These are phyloP conservation scores for Ogataea nonfermentans DNA, from an alignment of 805 yeast genomes.

Conservation along the genomic window DNA sequence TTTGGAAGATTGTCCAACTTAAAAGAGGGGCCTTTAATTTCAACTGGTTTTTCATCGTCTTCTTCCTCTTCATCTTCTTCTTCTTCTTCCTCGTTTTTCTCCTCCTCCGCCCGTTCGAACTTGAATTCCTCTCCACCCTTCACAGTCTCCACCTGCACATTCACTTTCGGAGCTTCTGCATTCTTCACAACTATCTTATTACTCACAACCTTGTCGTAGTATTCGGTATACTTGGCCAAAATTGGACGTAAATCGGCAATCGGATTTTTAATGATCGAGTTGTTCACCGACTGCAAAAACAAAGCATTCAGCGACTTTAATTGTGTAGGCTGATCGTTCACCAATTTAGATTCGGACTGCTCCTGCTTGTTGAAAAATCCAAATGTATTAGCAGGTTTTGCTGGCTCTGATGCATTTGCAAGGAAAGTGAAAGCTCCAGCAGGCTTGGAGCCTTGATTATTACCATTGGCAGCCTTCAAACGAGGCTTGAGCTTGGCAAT, in stretches of 20 bases:
- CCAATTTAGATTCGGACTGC: slow-evolving; percentile 1
- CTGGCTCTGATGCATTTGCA: slow-evolving; percentile 1
- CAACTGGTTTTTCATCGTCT: slow-evolving; percentile 29
- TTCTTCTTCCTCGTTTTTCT: slow-evolving; percentile 9
- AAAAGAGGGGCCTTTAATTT: slow-evolving; percentile 72
- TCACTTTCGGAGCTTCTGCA: slow-evolving; percentile 25
- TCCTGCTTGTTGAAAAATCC: not conserved
- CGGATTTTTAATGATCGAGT: slow-evolving; percentile 42
- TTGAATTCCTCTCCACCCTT: slow-evolving; percentile 3
- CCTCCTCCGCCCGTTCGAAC: slow-evolving; percentile 22
- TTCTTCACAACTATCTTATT: slow-evolving; percentile 26
- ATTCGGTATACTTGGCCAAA: slow-evolving; percentile 57
- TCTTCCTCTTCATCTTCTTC: slow-evolving; percentile 44
- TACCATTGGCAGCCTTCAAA: slow-evolving; percentile 16
- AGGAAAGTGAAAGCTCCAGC: slow-evolving; percentile 17
- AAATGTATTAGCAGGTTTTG: slow-evolving; percentile 4
- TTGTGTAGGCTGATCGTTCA: slow-evolving; percentile 39
- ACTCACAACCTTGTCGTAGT: slow-evolving; percentile 40
- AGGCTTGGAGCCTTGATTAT: slow-evolving; percentile 8
- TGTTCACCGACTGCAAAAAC: slow-evolving; percentile 49
- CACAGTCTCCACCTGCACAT: slow-evolving; percentile 13
- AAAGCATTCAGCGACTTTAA: slow-evolving; percentile 64
- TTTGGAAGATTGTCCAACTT: slow-evolving; percentile 46
- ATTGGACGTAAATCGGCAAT: slow-evolving; percentile 55
- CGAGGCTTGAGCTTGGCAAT: slow-evolving; percentile 58